phyloP scores from a whole-genome alignment of 805 yeast genomes.

The Wickerhamiella siamensis region DNA sequence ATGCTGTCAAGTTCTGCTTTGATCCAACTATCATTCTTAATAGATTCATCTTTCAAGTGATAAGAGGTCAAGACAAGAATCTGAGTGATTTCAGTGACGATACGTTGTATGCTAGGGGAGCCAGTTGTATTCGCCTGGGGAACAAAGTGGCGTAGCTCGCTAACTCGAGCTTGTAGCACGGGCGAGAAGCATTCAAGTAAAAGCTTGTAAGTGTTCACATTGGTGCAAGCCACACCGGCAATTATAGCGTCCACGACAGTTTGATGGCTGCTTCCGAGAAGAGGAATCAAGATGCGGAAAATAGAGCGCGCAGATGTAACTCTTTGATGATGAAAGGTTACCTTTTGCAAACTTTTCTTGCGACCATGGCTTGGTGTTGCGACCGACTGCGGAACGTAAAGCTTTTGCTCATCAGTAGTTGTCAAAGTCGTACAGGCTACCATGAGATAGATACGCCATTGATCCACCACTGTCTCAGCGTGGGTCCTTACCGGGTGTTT shows the following conservation, averaged over 20 bases:
- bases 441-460: constrained; percentile 77
- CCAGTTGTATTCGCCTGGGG: not conserved
- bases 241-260: constrained; percentile 74
- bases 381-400: constrained; percentile 39
- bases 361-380: constrained; percentile 39
- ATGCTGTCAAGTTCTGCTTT: constrained; percentile 40
- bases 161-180: constrained; percentile 34
- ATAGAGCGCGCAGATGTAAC: constrained; percentile 86
- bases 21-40: constrained; percentile 55
- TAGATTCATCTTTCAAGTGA: constrained; percentile 36
- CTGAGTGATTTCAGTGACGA: constrained; percentile 67
- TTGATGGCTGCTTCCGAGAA: constrained; percentile 54
- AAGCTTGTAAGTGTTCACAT: constrained; percentile 75
- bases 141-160: constrained; percentile 23
- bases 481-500: constrained; percentile 30
- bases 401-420: constrained; percentile 71
- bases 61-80: constrained; percentile 56
- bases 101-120: constrained; percentile 12
- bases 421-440: constrained; percentile 89
- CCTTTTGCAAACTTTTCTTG: constrained; percentile 63
- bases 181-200: constrained; percentile 63
- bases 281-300: constrained; percentile 74
- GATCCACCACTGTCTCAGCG: constrained; percentile 63
- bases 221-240: constrained; percentile 78
- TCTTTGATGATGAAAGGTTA: constrained; percentile 75